Percentiles rank a stretch among this genome's conserved stretches.
These are phyloP conservation scores for Trichoderma atroviride DNA, from an alignment of 2,329 filamentous ascomycete genomes.

Conservation along the genomic window DNA sequence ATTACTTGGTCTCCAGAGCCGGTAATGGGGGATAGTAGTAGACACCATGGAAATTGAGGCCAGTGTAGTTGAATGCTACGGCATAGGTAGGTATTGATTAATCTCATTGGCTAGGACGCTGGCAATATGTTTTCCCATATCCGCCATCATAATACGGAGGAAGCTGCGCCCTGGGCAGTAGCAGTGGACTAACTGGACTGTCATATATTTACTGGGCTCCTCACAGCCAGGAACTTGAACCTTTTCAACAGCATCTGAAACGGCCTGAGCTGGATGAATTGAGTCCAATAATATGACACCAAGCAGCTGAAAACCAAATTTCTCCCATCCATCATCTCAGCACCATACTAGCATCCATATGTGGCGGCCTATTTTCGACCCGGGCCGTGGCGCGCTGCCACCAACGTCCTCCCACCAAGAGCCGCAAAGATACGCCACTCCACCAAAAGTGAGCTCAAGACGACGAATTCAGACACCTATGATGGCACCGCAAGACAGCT, in stretches of 20 bases:
- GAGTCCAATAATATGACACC: neutral
- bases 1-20: neutral
- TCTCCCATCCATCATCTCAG: neutral
- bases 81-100: neutral
- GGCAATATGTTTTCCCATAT: neutral
- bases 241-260: neutral
- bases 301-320: neutral
- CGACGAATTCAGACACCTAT: neutral
- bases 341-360: neutral
- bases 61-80: neutral
- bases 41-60: neutral
- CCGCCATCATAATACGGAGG: neutral
- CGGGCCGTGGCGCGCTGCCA: neutral
- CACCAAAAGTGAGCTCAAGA: neutral
- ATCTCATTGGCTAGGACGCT: neutral
- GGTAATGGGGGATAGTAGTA: neutral
- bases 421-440: neutral
- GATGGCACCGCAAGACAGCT: neutral
- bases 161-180: neutral
- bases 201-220: neutral
- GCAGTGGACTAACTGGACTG: neutral
- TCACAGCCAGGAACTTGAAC: neutral
- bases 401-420: neutral
- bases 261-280: neutral
- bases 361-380: neutral